These are phyloP conservation scores for Dissophora globulifera DNA, from an alignment of 192 early-diverging fungal genomes.

Conservation along the genomic window DNA sequence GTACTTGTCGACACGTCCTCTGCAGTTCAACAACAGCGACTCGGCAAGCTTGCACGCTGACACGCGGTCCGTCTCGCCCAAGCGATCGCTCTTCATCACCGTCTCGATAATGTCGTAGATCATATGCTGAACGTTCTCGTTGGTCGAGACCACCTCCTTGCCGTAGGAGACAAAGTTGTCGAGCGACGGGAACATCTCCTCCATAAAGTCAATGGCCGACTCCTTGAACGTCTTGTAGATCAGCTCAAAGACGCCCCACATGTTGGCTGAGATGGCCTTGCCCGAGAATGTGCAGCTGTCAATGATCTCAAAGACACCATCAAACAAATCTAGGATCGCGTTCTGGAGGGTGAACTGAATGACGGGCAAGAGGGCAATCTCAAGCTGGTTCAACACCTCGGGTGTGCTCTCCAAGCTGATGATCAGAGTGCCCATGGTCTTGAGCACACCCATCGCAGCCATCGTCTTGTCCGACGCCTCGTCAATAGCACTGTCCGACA, in stretches of 20 bases:
- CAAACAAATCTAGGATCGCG: slow-evolving; percentile 79
- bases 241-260: slow-evolving; percentile 86
- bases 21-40: slow-evolving; percentile 84
- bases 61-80: slow-evolving; percentile 83
- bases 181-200: slow-evolving; percentile 89
- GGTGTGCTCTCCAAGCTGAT: slow-evolving; percentile 85
- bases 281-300: slow-evolving; percentile 87
- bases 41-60: slow-evolving; percentile 89
- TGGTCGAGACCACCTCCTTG: slow-evolving; percentile 76
- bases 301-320: slow-evolving; percentile 89
- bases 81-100: slow-evolving; percentile 79
- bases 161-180: slow-evolving; percentile 93
- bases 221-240: slow-evolving; percentile 84
- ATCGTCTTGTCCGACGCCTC: slow-evolving; percentile 85
- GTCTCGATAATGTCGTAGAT: slow-evolving; percentile 90
- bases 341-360: slow-evolving; percentile 84
- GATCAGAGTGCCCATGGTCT: slow-evolving; percentile 91
- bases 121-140: slow-evolving; percentile 74
- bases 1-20: slow-evolving; percentile 83
- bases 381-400: slow-evolving; percentile 82
- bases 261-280: slow-evolving; percentile 83
- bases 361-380: slow-evolving; percentile 81
- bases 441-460: slow-evolving; percentile 90
- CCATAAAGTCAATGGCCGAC: slow-evolving; percentile 87
- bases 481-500: slow-evolving; percentile 69